Evolutionary conservation across 2,329 filamentous ascomycete genomes (phyloP), one percentile per base, ranked within the genome.

Genomic region (Cytospora mali): DNA sequence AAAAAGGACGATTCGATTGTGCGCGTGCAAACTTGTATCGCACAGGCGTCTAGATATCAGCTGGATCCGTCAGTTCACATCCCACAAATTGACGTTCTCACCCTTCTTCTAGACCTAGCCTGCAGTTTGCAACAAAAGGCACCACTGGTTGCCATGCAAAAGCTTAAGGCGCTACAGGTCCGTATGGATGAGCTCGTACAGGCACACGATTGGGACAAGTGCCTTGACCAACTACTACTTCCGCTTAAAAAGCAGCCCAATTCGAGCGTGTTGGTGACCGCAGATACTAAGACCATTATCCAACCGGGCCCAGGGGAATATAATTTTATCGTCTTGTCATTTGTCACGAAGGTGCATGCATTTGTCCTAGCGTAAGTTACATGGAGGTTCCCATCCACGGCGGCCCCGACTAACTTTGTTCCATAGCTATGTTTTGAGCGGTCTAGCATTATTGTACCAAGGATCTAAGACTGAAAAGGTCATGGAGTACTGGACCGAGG

Each of bases 11-110:
- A 92, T 64, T 83, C 84, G 64, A 77, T 89, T n/a, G 86, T 90
- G 66, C 83, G 88, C 63, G 86, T 91, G 33, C 89, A 92, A 69
- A 81, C 84, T 51, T 90, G 90, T 58, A 84, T 94, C 67, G 90
- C 91, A n/a, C 84, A 88, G 56, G 89, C 88, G 6, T 81, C 88
- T 63, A 91, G 88, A 68, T 83, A 88, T 59, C 91, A 94, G 71
- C 78, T 90, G 13, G 84, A 90, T 46, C 80, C 83, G 1, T 80
- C 83, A n/a, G 80, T 84, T 59, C 80, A 82, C 50, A 82, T 92
- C 46, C 84, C 87, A 6, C 89, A 91, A 68, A 80, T 93, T 18
- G 83, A 87, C 60, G 80, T 88, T 2, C 73, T 93, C 55, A 80
- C 88, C 14, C 80, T 90, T 58, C 80, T 90, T 52, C 78, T 93